Conservation (phyloP, 2,329 filamentous ascomycete genomes). For the Trichoderma citrinoviride region DNA sequence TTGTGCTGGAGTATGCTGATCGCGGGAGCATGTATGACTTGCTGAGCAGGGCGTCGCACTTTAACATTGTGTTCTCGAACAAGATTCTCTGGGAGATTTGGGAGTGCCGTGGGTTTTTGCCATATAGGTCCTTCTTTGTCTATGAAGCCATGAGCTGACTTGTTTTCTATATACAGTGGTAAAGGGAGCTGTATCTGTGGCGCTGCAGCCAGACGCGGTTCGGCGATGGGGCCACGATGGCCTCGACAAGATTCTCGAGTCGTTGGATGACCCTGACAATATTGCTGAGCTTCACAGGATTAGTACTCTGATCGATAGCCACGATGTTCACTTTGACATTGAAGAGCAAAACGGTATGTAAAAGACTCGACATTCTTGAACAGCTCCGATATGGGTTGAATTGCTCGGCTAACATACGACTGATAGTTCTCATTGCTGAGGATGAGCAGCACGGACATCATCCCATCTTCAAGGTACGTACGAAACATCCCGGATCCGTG, state of each 20-base stretch:
- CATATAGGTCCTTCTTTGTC: too few species aligned
- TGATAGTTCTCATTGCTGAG: slow-evolving; percentile 28
- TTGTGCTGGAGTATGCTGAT: slow-evolving; percentile 31
- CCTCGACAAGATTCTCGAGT: slow-evolving; percentile 14
- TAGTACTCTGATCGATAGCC: slow-evolving; percentile 19
- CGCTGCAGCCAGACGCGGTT: slow-evolving; percentile 26
- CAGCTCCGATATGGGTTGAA: neutral
- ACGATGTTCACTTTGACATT: slow-evolving; percentile 34
- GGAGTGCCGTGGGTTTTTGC: slow-evolving; percentile 31
- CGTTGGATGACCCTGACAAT: slow-evolving; percentile 2
- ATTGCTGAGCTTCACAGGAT: slow-evolving; percentile 1
- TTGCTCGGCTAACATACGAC: slow-evolving; percentile 9
- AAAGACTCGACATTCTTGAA: too few species aligned
- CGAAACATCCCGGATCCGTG: neutral
- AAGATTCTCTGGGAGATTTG: slow-evolving; percentile 33
- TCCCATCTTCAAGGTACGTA: slow-evolving; percentile 30
- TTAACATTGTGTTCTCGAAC: slow-evolving; percentile 21
- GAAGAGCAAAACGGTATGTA: slow-evolving; percentile 33
- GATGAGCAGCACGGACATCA: slow-evolving; percentile 22
- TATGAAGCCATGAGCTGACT: slow-evolving; percentile 15
- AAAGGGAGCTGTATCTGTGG: slow-evolving; percentile 30
- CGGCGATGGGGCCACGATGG: neutral
- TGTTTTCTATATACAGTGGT: slow-evolving; percentile 29
- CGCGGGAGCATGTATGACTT: slow-evolving; percentile 28
- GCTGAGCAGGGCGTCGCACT: slow-evolving; percentile 22